These are phyloP conservation scores for Pleurotus eryngii DNA, from an alignment of 768 basidiomycete genomes.

Conservation along the genomic window DNA sequence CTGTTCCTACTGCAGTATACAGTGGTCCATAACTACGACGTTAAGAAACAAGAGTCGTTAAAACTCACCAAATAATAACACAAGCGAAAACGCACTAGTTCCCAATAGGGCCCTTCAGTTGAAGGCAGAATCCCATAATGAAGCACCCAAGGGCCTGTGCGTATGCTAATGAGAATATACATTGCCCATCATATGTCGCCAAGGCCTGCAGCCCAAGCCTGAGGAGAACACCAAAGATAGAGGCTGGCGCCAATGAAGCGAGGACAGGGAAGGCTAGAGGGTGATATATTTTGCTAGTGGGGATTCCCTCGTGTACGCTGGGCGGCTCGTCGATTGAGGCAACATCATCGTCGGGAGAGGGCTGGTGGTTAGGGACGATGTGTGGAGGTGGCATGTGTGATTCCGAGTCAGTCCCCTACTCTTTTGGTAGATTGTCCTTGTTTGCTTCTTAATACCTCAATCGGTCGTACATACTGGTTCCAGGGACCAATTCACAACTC, in stretches of 20 bases:
- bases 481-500: background rate
- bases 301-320: slow-evolving; percentile 22
- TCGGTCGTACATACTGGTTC: background rate
- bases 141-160: slow-evolving; percentile 86
- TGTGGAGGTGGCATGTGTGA: background rate
- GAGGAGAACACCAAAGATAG: slow-evolving; percentile 83
- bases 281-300: slow-evolving; percentile 30
- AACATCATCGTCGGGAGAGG: too few species aligned
- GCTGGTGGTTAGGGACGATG: background rate
- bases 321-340: slow-evolving; percentile 36
- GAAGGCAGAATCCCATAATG: slow-evolving; percentile 81
- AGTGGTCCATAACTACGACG: slow-evolving; percentile 77
- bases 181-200: slow-evolving; percentile 65
- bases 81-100: slow-evolving; percentile 55
- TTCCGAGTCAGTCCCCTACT: background rate
- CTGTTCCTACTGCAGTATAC: slow-evolving; percentile 86
- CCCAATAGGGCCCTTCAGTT: slow-evolving; percentile 68
- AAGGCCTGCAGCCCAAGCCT: slow-evolving; percentile 78
- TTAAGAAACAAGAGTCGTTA: background rate
- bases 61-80: too few species aligned
- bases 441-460: background rate
- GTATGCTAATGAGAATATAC: slow-evolving; percentile 83
- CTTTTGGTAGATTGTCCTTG: background rate
- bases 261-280: slow-evolving; percentile 66
- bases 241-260: slow-evolving; percentile 71